A percentile compares a stretch with the other conserved stretches of the same genome.
Evolutionary conservation across 1,284 basidiomycete genomes (phyloP).

Genomic region (Puccinia polysora): DNA sequence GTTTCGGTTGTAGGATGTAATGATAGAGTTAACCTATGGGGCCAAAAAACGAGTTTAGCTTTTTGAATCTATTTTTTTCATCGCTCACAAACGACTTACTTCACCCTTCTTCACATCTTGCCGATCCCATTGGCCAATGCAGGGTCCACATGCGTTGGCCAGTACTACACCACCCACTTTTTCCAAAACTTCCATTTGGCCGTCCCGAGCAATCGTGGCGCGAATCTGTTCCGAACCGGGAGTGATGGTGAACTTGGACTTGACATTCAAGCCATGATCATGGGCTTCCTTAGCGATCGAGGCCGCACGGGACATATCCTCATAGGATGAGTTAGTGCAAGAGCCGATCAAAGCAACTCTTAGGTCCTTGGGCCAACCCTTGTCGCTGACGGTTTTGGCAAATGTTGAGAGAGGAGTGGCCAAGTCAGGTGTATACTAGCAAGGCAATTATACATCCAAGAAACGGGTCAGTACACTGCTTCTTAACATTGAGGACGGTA

Average conservation of each 20-base stretch:
- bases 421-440: constrained; percentile 71
- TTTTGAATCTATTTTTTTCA: neutral
- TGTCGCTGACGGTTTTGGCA: constrained; percentile 83
- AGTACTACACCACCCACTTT: constrained; percentile 84
- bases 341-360: constrained; percentile 97
- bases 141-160: constrained; percentile 97
- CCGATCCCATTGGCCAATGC: constrained; percentile 99
- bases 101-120: constrained; percentile 94
- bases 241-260: constrained; percentile 95
- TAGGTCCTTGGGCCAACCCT: constrained; percentile 93
- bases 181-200: constrained; percentile 83
- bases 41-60: neutral
- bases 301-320: constrained; percentile 98
- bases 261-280: constrained; percentile 77
- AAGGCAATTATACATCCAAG: too few relatives aligned
- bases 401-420: constrained; percentile 77
- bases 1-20: constrained; percentile 99
- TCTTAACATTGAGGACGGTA: neutral
- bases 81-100: constrained; percentile 66
- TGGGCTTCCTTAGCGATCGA: constrained; percentile 85
- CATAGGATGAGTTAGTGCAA: constrained; percentile 99
- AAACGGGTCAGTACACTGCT: too few relatives aligned
- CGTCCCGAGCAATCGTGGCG: constrained; percentile 94
- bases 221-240: constrained; percentile 98
- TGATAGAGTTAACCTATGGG: constrained; percentile 57